Base-by-base conservation (phyloP, 2,329 filamentous ascomycete species). In the Aspergillus oerlinghausenensis region DNA sequence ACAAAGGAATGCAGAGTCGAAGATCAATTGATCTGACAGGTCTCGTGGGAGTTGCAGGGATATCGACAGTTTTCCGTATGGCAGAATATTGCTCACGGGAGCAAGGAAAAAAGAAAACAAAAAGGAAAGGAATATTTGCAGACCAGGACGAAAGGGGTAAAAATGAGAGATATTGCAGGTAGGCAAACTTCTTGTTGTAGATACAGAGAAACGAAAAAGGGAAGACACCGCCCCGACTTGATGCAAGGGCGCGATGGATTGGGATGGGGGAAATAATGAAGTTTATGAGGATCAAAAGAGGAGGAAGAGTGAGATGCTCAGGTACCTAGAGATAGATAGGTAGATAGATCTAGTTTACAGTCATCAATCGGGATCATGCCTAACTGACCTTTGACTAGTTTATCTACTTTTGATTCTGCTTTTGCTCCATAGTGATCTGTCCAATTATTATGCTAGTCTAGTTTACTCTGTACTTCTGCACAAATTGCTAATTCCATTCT, bases 31-130 rank as follows among this genome's bases (percentile, higher is more conserved):
- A 47, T 47, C 23, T 25, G 43, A 47, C 43, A 47, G 43, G 43
- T 47, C 43, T 47, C 43, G 43, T 47, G 43, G 21, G 21, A 77
- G 50, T 79, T 76, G 45, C 68, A 76, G 0, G 80, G 77, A 0
- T 21, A 43, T 43, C n/a, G 10, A 21, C 40, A 9, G 17, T 29
- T 3, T 29, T 29, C 28, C 28, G 21, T 1, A 43, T 43, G 40
- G 40, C 40, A 21, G 10, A 43, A 43, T 43, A 38, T 17, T 38
- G 32, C 32, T 17, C 32, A 38, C 32, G 7, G 32, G 32, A 38
- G 40, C 26, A 51, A 42, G 40, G 42, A n/a, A 32, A 32, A 42
- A 19, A 26, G 49, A 48, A 40, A 49, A 48, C 23, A 28, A 54
- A 48, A 57, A 38, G 51, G 45, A 57, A 57, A 23, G 55, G 35